These are phyloP conservation scores for Eucalyptus tenuipes DNA, from an alignment of 345 rosid genomes.

Conservation along the genomic window DNA sequence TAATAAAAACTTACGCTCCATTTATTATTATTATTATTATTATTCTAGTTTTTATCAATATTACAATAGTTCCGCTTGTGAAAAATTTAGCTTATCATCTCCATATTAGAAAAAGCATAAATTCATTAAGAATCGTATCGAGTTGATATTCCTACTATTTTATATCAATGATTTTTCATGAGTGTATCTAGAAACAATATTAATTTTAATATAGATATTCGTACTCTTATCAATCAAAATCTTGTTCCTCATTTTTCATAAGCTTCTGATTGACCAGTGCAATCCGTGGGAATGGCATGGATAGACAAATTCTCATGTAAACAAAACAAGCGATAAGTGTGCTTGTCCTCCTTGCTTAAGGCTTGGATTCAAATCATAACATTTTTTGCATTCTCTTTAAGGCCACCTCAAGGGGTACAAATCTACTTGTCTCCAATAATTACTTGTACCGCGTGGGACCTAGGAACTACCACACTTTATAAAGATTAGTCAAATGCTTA, in stretches of 20 bases:
- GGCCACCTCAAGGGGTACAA: neutral
- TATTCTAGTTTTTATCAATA: no score
- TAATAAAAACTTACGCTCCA: neutral
- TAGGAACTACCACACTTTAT: neutral
- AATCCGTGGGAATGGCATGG: neutral
- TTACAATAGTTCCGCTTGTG: neutral
- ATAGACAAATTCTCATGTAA: neutral
- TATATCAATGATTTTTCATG: no score
- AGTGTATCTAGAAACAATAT: neutral
- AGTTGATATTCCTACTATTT: neutral
- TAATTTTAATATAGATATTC: neutral
- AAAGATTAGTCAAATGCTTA: neutral
- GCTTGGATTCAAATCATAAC: neutral
- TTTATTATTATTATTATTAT: no score
- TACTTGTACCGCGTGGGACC: neutral
- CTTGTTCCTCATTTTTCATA: neutral
- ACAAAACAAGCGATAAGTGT: neutral
- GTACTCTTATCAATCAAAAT: neutral
- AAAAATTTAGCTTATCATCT: no score
- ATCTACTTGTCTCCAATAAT: neutral
- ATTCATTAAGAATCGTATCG: neutral
- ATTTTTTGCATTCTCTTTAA: rapidly evolving
- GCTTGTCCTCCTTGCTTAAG: neutral
- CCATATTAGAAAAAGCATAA: rapidly evolving
- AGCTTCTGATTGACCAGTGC: neutral